Base-by-base conservation (phyloP, 441 rosid species). In the Syzygium syzygioides region DNA sequence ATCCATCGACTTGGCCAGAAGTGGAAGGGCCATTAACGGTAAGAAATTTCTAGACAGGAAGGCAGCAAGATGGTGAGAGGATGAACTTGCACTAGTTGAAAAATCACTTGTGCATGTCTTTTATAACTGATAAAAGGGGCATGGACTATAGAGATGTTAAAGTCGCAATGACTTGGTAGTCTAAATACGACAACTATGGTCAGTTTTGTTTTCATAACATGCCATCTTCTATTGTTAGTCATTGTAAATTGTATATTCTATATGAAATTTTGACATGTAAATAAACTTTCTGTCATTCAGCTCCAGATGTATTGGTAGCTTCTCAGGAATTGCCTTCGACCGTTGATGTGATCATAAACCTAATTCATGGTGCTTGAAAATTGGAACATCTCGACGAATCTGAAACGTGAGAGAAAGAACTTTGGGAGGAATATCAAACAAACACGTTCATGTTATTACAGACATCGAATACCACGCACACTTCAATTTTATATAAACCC, bases 1-100 rank as follows among this genome's bases (percentile, higher is more conserved):
- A 41, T 92, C 94, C 95, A 89, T 91, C 97, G 32, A 88, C 89
- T 64, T 98, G 99, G 99, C 97, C 98, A 80, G 99, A 94, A 92
- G 92, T 95, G 87, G 97, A 97, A 94, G 99, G 98, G 79, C 99
- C 98, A 86, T 90, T 98, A 84, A 92, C 91, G 89, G 99, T 96
- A 93, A 91, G 91, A 87, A 83, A 86, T 71, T 88, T 48, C 86
- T 64, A 25, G n/a, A 57, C 14, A 57, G 4, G 25, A 25, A 25
- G 4, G n/a, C 4, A 25, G 6, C 62, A 57, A 57, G 28, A 10
- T 25, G n/a, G n/a, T 1, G 28, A 57, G n/a, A 57, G 62, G 62
- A 25, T 41, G 45, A 41, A 41, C 45, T 41, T 41, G 45, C 45
- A 7, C 45, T 41, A 41, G 45, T 41, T 41, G 45, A 41, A 41